Percentiles rank a stretch among this genome's conserved stretches.
These are phyloP conservation scores for Phyllosticta capitalensis DNA, from an alignment of 2,329 filamentous ascomycete genomes.

Conservation along the genomic window DNA sequence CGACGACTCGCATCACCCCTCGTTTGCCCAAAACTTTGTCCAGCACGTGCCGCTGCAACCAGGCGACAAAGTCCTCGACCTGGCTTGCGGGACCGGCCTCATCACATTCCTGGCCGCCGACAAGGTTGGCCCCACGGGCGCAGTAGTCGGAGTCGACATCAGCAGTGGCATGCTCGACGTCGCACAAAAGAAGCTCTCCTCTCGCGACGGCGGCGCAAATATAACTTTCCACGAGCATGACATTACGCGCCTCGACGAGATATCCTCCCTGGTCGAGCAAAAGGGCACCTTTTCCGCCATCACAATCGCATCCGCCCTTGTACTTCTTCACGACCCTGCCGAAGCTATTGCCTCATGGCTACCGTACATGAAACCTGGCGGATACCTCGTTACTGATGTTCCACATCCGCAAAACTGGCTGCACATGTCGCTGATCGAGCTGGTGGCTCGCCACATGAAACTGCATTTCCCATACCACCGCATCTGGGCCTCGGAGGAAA, in stretches of 20 bases:
- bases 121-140: slow-evolving; percentile 28
- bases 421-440: slow-evolving; percentile 29
- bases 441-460: slow-evolving; percentile 24
- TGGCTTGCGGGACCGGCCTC: slow-evolving; percentile 39
- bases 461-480: slow-evolving; percentile 29
- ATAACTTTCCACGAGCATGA: slow-evolving; percentile 22
- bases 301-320: slow-evolving; percentile 31
- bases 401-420: slow-evolving; percentile 30
- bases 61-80: slow-evolving; percentile 34
- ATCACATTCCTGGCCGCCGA: slow-evolving; percentile 31
- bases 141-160: slow-evolving; percentile 34
- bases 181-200: slow-evolving; percentile 2
- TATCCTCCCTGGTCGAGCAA: slow-evolving; percentile 15
- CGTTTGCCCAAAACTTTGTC: slow-evolving; percentile 31
- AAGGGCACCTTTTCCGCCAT: slow-evolving; percentile 27
- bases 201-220: background rate
- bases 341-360: slow-evolving; percentile 30
- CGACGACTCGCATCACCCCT: slow-evolving; percentile 33
- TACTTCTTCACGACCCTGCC: slow-evolving; percentile 30
- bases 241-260: slow-evolving; percentile 24
- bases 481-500: slow-evolving; percentile 24
- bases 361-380: slow-evolving; percentile 31
- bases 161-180: slow-evolving; percentile 22
- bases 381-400: slow-evolving; percentile 29
- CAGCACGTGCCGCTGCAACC: slow-evolving; percentile 22